Evolutionary conservation across 768 basidiomycete genomes (phyloP), one percentile per base, ranked within the genome.

Genomic region (Suillus paluster): DNA sequence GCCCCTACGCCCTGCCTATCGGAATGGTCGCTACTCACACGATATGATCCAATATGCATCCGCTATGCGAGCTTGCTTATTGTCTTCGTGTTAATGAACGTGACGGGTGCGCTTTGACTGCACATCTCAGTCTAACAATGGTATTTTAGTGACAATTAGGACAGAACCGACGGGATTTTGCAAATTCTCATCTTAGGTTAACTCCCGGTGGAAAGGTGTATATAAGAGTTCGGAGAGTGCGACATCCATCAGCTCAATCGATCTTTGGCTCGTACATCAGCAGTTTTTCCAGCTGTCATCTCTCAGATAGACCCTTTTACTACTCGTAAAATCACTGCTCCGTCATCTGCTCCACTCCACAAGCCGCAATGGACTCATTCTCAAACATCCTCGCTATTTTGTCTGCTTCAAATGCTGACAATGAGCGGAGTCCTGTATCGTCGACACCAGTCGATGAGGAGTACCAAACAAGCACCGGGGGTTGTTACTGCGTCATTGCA

Each of bases 361-460:
- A 27, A 49, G 5, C 8, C 25, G 4, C 3, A 50, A 50, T 50
- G 49, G 49, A 50, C 49, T 50, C 49, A 33, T 50, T 50, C 49
- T 50, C 49, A 50, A 33, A 50, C 49, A 50, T 50, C 27, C 10
- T 50, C 11, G 27, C 30, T n/a, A n/a, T 33, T 10, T 11, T 50
- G 49, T 50, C 49, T 27, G 19, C 11, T n/a, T n/a, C n/a, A n/a
- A n/a, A n/a, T n/a, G n/a, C n/a, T n/a, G n/a, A n/a, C 7, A 11
- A 30, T n/a, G 49, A 50, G 19, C 17, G 27, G 2, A n/a, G 19
- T 11, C 19, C 6, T n/a, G 11, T 1, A 33, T 50, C 49, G 19
- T 50, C 49, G 6, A 30, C 49, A 30, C 49, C 49, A 50, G 49
- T 50, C n/a, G 49, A 50, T 10, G 49, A 50, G 5, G 49, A 50